Percentiles rank a stretch among this genome's conserved stretches.
Evolutionary conservation across 441 rosid genomes (phyloP).

Genomic region (Macaranga tanarius): DNA sequence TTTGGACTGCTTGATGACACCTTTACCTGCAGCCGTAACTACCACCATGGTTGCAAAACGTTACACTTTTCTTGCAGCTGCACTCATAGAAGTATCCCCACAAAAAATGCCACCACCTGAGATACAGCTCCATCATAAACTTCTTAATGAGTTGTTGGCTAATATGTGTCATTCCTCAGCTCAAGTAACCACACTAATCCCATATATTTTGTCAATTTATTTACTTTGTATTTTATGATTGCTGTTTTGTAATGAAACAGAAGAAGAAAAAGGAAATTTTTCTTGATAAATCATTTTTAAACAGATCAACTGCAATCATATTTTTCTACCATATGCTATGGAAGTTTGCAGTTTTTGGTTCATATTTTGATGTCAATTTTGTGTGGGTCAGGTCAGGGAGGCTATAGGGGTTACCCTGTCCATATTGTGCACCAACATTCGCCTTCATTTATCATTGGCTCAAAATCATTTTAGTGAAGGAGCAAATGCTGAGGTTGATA

Average conservation of each 20-base stretch:
- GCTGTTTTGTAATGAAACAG: not conserved
- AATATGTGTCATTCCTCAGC: conserved; percentile 99
- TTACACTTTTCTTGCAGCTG: conserved; percentile 93
- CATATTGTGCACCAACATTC: conserved; percentile 85
- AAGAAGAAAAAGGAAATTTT: not conserved
- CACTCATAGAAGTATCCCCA: conserved; percentile 86
- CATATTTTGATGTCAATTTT: conserved; percentile 24
- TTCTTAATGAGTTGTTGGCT: conserved; percentile 76
- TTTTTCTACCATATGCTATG: conserved; percentile 1
- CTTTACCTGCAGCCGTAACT: conserved; percentile 81
- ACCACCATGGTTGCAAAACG: conserved; percentile 93
- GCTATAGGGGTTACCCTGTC: conserved; percentile 90
- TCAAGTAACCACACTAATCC: conserved; percentile 60
- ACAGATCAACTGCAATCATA: not conserved
- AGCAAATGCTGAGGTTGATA: conserved; percentile 39
- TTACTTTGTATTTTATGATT: not conserved
- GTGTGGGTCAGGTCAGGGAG: conserved; percentile 79
- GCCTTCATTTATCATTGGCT: conserved; percentile 59
- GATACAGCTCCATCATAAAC: conserved; percentile 62
- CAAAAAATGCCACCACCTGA: conserved; percentile 82
- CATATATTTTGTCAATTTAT: not conserved
- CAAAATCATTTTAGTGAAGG: conserved; percentile 45
- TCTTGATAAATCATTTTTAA: not conserved
- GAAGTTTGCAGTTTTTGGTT: conserved; percentile 1
- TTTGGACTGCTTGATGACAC: conserved; percentile 77